Conservation (phyloP, 2,329 filamentous ascomycete species). For the Phyllosticta paracitricarpa region DNA sequence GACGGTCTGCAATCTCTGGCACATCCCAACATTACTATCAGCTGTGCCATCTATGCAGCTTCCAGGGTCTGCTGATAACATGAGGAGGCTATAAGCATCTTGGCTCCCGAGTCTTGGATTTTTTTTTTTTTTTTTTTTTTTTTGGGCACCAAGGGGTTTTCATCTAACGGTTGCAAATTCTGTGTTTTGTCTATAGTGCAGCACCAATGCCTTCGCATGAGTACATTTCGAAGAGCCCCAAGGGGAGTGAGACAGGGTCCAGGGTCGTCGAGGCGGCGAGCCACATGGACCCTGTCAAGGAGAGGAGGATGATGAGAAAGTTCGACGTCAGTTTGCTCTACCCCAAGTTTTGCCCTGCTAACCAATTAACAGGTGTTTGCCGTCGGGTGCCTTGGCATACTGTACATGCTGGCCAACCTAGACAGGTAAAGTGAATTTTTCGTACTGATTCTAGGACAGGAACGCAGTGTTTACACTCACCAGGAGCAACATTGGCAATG, state of each 20-base stretch:
- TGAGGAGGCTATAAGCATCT: background rate
- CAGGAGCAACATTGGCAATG: conserved; percentile 32
- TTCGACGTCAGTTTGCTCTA: background rate
- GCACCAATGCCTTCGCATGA: background rate
- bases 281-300: conserved; percentile 5
- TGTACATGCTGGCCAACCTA: conserved; percentile 10
- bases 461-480: conserved; percentile 5
- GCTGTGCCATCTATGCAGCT: background rate
- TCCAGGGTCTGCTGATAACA: background rate
- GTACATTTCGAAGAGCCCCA: background rate
- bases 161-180: background rate
- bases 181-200: background rate
- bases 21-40: background rate
- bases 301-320: conserved; percentile 7
- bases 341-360: background rate
- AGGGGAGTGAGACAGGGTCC: background rate
- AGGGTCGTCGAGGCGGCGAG: background rate
- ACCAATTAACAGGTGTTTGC: conserved; percentile 1
- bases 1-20: background rate
- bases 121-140: background rate
- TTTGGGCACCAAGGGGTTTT: background rate
- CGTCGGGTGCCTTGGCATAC: conserved; percentile 7
- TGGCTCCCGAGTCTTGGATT: background rate
- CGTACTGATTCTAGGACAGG: background rate
- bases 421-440: conserved; percentile 8